phyloP scores from a whole-genome alignment of 75 land plant species.

The Ceratopteris richardii region DNA sequence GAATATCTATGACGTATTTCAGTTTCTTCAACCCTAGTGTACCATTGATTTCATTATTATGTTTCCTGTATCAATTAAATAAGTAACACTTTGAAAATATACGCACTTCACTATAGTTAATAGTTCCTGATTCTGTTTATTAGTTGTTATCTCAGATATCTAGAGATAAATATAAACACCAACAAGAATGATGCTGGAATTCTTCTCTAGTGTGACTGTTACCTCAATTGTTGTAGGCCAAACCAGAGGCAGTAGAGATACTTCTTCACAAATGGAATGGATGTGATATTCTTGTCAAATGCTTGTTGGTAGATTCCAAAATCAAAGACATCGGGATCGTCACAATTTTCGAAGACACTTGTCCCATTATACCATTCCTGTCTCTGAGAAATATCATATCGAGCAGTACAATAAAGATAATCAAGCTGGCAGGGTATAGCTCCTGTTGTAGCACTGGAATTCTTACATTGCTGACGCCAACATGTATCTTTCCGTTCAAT shows the following conservation, averaged over 20 bases:
- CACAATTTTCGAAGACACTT: conserved; percentile 20
- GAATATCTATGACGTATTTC: no score
- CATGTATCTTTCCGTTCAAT: conserved; percentile 36
- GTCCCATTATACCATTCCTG: conserved; percentile 23
- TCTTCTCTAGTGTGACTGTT: not conserved
- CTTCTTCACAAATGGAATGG: conserved; percentile 21
- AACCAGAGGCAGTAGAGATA: conserved; percentile 51
- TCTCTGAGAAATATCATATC: conserved; percentile 9
- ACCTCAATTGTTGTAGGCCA: conserved; percentile 48
- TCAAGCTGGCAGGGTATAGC: conserved; percentile 26
- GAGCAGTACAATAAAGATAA: conserved; percentile 52
- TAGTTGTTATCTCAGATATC: no score
- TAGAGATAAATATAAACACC: no score
- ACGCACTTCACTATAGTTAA: no score
- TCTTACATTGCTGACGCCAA: conserved; percentile 56
- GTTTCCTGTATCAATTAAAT: no score
- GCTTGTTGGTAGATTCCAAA: conserved; percentile 41
- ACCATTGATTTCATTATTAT: no score
- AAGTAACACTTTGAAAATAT: no score
- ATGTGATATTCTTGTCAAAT: conserved; percentile 22
- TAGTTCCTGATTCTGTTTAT: no score
- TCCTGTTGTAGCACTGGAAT: conserved; percentile 4
- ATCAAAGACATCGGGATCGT: conserved; percentile 16
- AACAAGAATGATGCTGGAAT: no score
- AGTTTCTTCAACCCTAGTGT: no score